Evolutionary conservation across 441 rosid genomes (phyloP).

Genomic region (Gossypium gossypioides): DNA sequence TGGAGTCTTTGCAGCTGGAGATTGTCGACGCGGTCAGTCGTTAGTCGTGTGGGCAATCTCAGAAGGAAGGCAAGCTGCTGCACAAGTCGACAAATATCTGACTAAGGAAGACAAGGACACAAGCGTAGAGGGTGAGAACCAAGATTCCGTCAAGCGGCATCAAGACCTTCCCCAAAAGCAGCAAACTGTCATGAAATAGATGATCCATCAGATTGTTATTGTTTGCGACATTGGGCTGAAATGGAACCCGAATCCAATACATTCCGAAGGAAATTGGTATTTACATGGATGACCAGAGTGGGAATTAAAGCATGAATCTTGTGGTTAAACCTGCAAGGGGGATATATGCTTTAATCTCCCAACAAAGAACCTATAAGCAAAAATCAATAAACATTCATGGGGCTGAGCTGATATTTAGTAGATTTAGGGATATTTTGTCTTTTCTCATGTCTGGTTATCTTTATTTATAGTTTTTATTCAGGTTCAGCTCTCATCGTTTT

Average conservation of each 20-base stretch:
- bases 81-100: conserved; percentile 77
- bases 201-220: background rate
- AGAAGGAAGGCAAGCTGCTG: conserved; percentile 96
- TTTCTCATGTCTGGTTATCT: background rate
- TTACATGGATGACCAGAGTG: background rate
- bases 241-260: background rate
- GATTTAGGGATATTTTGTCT: background rate
- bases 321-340: background rate
- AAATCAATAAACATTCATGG: background rate
- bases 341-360: background rate
- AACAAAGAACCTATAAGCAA: background rate
- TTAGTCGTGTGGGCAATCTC: conserved; percentile 98
- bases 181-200: conserved; percentile 35
- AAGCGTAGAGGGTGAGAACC: background rate
- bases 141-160: conserved; percentile 17
- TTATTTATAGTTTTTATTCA: background rate
- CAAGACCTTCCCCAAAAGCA: conserved; percentile 28
- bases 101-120: conserved; percentile 21
- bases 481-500: background rate
- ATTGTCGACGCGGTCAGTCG: conserved; percentile 95
- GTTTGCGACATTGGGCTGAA: background rate
- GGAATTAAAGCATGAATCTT: background rate
- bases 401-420: background rate
- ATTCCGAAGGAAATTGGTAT: background rate
- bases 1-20: conserved; percentile 96